Conservation (phyloP, 1,284 basidiomycete genomes). For the Bondarzewia mesenterica region DNA sequence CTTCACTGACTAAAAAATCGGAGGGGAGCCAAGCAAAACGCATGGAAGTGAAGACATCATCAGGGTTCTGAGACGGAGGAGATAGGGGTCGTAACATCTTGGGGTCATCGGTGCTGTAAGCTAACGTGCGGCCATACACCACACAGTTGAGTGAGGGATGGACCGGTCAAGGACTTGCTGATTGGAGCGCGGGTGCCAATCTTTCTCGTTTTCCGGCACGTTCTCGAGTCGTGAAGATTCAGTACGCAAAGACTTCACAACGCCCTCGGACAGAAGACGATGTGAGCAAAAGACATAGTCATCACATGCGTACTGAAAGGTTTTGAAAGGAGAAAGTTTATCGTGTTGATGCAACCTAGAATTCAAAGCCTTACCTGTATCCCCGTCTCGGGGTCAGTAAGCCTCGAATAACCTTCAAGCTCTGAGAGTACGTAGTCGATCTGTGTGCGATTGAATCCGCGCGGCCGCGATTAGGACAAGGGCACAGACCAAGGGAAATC, state of each 20-base stretch:
- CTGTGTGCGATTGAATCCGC: background rate
- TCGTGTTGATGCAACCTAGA: background rate
- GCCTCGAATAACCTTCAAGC: constrained; percentile 10
- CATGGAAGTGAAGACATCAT: background rate
- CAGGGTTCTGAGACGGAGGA: background rate
- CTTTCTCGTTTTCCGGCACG: constrained; percentile 11
- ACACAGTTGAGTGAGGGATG: constrained; percentile 9
- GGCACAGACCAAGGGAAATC: too few species aligned
- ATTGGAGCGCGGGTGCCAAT: constrained; percentile 17
- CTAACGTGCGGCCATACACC: constrained; percentile 6
- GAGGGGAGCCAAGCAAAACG: background rate
- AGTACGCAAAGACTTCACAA: background rate
- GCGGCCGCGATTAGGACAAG: background rate
- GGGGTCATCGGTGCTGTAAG: background rate
- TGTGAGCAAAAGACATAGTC: background rate
- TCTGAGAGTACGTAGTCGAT: constrained; percentile 6
- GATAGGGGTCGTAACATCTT: background rate
- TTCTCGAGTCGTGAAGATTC: constrained; percentile 5
- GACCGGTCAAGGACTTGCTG: constrained; percentile 14
- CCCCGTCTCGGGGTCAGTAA: constrained; percentile 12
- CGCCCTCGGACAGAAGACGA: background rate
- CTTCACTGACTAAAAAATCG: background rate
- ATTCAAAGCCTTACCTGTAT: constrained; percentile 8
- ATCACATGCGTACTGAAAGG: background rate
- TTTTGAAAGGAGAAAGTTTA: background rate